Percentiles rank a stretch among this genome's conserved stretches.
Evolutionary conservation across 225 moss, liverwort and hornwort genomes (phyloP).

Genomic region (Marchantia paleacea): DNA sequence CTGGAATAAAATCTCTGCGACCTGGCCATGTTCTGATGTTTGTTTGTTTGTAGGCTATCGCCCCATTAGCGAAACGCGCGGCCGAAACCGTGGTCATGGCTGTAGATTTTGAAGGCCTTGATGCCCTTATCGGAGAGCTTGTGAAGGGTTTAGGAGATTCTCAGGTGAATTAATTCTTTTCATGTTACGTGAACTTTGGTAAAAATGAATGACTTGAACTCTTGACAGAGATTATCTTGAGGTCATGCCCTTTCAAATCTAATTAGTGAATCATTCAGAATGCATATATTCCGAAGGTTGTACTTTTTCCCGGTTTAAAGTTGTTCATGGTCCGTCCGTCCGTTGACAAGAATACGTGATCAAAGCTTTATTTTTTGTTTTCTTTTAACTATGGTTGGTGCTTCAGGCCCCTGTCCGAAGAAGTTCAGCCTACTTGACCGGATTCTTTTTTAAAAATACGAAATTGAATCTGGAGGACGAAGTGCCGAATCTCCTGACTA

Average conservation of each 20-base stretch:
- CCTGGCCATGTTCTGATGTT: neutral
- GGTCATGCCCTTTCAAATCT: too few relatives aligned
- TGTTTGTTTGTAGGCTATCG: slow-evolving; percentile 43
- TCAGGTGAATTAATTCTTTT: slow-evolving; percentile 38
- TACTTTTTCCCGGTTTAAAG: too few relatives aligned
- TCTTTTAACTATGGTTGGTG: neutral
- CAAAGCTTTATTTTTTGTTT: too few relatives aligned
- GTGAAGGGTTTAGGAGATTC: slow-evolving; percentile 72
- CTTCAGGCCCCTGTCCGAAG: slow-evolving; percentile 74
- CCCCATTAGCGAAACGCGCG: slow-evolving; percentile 69
- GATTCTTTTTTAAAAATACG: slow-evolving; percentile 90
- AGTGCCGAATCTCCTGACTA: slow-evolving; percentile 77
- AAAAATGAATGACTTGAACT: too few relatives aligned
- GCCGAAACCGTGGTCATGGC: slow-evolving; percentile 95
- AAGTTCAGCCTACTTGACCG: slow-evolving; percentile 87
- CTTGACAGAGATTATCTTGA: too few relatives aligned
- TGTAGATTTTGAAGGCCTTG: slow-evolving; percentile 86
- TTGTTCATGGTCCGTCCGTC: too few relatives aligned
- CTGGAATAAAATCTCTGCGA: neutral
- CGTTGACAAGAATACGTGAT: too few relatives aligned
- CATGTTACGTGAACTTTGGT: neutral
- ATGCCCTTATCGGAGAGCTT: slow-evolving; percentile 77
- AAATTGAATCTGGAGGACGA: slow-evolving; percentile 74
- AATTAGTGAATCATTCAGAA: too few relatives aligned
- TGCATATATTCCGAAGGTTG: too few relatives aligned